Base-by-base conservation (phyloP, 805 yeast genomes). In the Spencermartinsiella europaea region DNA sequence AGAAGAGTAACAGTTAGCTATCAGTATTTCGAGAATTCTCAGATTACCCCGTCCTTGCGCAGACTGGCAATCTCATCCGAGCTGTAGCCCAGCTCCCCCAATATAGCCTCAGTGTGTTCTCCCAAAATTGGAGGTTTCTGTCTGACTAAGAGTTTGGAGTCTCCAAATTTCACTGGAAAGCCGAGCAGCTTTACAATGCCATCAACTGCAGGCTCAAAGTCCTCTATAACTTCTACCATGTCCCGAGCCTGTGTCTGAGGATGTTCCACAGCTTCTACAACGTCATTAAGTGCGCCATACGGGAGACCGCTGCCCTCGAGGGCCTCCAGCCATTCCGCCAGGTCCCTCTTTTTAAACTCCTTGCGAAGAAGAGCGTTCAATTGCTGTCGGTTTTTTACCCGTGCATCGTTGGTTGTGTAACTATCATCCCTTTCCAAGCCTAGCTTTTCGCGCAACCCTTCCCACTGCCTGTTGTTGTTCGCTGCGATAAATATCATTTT, bases 241-340 rank as follows among this genome's bases (percentile, higher is more conserved):
- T 59, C 50, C 16, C 72, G 58, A 3, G 70, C 69, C 25, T 40
- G 48, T 4, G 66, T 52, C 27, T 67, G 72, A 10, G 63, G 63
- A 48, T 65, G 68, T 39, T 59, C 58, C 14, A 68, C 56, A n/a
- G 71, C 58, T n/a, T 61, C 51, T 43, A 63, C 59, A 38, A 68
- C 55, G 43, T 68, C 71, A 50, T 68, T 68, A 33, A 68, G 60
- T 2, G 71, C 68, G 1, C 72, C 72, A 40, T 57, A 66, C 14
- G 72, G 68, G 47, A 68, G 58, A 28, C 64, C 65, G 34, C 48
- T 46, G 21, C 57, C 57, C 22, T 54, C 55, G 57, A 68, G 65
- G 5, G 48, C 42, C 3, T 40, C 46, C 14, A 61, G 57, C 72
- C 71, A 68, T 45, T 67, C 66, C 21, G 49, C 47, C 5, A 66